Evolutionary conservation across 352 stramenopile genomes (phyloP), one percentile per base, ranked within the genome.

Genomic region (Globisporangium emineosum): DNA sequence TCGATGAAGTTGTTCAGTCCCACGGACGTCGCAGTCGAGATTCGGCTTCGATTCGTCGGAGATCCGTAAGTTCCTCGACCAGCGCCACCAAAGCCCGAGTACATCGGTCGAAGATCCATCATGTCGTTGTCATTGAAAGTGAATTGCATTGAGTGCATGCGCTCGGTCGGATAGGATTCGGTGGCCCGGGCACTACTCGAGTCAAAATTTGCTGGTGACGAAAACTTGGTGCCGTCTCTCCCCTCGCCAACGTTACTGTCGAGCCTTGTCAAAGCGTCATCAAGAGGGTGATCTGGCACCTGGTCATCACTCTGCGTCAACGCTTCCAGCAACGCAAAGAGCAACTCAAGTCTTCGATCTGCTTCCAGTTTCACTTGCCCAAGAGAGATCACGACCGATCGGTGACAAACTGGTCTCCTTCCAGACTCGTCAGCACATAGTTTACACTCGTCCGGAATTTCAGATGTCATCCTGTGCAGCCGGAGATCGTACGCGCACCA

Each of bases 311-410:
- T 78, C 12, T 70, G 69, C 3, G 88, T 81, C 2, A 96, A 47
- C 2, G 86, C 85, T 62, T 94, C 88, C 19, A 94, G 65, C 9
- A 96, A 43, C 7, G 88, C 86, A 50, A 93, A 96, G 27, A 96
- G 70, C 25, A 96, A 64, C 65, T 91, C 81, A 29, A 96, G 70
- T 15, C 88, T 71, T 51, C 88, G 78, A 66, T 96, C 88, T 8
- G 88, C 88, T 61, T 96, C 88, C 9, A 96, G 62, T 51, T 96
- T 96, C 17, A 96, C 80, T 72, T 94, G 86, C 7, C 86, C 88
- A 50, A 94, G 84, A 0, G 69, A 81, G 54, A 93, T 75, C 19
- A 67, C 70, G 12, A 94, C 59, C 10, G 77, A 83, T 17, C 86
- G 83, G 71, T 94, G 83, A 19, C 75, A 88, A 5, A 81, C 68